Conservation (phyloP, 2,329 filamentous ascomycete genomes). For the Ascochyta viciae-villosae region DNA sequence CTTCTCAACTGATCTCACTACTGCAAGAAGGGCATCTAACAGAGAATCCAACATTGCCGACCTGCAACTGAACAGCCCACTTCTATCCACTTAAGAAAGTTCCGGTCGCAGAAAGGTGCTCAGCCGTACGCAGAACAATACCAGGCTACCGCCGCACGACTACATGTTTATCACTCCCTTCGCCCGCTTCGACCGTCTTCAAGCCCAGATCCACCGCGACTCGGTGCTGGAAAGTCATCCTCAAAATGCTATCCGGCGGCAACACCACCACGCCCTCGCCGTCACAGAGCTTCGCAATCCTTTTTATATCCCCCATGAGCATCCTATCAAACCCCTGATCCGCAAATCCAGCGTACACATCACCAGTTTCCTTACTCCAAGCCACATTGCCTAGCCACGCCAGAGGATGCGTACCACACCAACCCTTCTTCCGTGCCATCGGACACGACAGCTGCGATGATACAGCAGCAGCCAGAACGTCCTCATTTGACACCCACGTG, state of each 20-base stretch:
- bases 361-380: not conserved
- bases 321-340: not conserved
- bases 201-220: conserved; percentile 8
- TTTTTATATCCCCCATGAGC: not conserved
- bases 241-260: not conserved
- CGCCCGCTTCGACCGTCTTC: not conserved
- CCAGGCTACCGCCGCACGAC: not conserved
- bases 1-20: no score
- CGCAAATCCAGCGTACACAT: not conserved
- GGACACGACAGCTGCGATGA: not conserved
- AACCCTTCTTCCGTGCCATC: not conserved
- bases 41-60: no score
- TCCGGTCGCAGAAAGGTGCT: no score
- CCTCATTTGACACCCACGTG: not conserved
- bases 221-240: conserved; percentile 3
- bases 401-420: not conserved
- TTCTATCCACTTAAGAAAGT: no score
- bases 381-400: not conserved
- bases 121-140: no score
- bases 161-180: not conserved
- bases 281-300: not conserved
- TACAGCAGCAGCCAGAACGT: not conserved
- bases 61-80: no score
- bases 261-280: not conserved
- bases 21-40: no score